Conservation (phyloP, 352 stramenopile genomes). For the Pythium guiyangense region DNA sequence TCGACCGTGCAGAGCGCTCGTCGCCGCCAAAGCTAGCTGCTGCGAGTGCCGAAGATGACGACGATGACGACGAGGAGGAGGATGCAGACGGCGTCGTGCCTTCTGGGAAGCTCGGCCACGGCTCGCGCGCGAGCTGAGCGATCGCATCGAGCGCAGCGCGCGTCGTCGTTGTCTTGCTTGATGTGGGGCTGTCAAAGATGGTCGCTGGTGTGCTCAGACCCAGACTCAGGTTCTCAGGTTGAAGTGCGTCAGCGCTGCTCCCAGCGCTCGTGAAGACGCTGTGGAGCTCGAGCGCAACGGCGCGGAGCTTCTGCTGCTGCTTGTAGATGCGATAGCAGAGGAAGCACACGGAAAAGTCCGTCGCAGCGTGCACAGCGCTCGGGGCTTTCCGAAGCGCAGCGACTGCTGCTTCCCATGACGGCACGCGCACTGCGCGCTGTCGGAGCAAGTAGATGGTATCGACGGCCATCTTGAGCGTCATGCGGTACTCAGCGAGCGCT, state of each 20-base stretch:
- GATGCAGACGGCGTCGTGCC: background rate
- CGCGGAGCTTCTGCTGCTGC: slow-evolving; percentile 45
- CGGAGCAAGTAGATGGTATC: slow-evolving; percentile 64
- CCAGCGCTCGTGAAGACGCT: slow-evolving; percentile 10
- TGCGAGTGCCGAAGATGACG: too few relatives aligned
- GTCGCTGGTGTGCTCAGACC: too few relatives aligned
- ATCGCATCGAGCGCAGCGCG: slow-evolving; percentile 11
- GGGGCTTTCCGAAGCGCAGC: slow-evolving; percentile 31
- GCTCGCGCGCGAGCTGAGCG: slow-evolving; percentile 13
- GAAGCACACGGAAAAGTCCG: slow-evolving; percentile 64
- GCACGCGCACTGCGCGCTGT: slow-evolving; percentile 49
- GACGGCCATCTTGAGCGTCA: slow-evolving; percentile 77
- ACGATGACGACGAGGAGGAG: background rate
- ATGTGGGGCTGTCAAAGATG: background rate
- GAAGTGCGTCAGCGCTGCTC: background rate
- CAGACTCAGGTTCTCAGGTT: background rate
- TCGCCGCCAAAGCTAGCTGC: slow-evolving; percentile 5
- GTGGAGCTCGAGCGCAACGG: slow-evolving; percentile 44
- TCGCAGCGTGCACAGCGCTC: slow-evolving; percentile 10
- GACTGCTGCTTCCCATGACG: slow-evolving; percentile 55
- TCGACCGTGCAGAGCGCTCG: slow-evolving; percentile 2
- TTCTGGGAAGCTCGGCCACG: slow-evolving; percentile 7
- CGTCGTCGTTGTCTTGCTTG: background rate
- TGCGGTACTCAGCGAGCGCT: slow-evolving; percentile 46
- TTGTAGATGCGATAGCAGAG: slow-evolving; percentile 80